Evolutionary conservation across 2,329 filamentous ascomycete genomes (phyloP).

Genomic region (Claviceps purpurea): DNA sequence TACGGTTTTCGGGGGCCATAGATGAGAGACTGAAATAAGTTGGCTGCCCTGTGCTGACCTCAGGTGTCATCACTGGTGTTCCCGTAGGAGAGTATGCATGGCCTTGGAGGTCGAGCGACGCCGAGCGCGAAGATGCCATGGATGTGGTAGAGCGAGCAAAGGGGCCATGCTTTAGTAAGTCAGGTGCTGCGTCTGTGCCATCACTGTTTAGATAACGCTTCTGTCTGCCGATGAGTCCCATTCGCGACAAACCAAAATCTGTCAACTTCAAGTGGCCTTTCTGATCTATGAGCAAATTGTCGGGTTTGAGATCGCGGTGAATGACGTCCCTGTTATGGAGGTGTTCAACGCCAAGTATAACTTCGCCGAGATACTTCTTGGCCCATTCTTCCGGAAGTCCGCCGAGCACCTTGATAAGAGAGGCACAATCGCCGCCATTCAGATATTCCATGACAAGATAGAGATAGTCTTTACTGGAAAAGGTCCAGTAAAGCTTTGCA

Average conservation of each 20-base stretch:
- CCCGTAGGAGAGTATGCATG: constrained; percentile 61
- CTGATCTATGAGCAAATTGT: constrained; percentile 93
- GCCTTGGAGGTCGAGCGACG: constrained; percentile 79
- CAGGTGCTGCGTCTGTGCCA: constrained; percentile 71
- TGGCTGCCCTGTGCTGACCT: constrained; percentile 58
- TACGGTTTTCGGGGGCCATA: constrained; percentile 41
- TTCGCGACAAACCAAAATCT: constrained; percentile 91
- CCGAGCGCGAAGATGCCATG: constrained; percentile 77
- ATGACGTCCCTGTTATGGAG: constrained; percentile 90
- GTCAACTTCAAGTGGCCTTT: constrained; percentile 94
- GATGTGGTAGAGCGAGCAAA: constrained; percentile 70
- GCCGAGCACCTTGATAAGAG: constrained; percentile 85
- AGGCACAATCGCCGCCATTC: constrained; percentile 93
- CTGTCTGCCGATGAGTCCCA: constrained; percentile 93
- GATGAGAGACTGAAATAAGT: constrained; percentile 77
- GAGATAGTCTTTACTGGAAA: constrained; percentile 97
- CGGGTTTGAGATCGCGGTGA: constrained; percentile 90
- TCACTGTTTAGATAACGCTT: constrained; percentile 76
- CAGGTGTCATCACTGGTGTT: constrained; percentile 77
- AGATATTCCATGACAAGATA: constrained; percentile 99
- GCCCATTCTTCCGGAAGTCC: constrained; percentile 94
- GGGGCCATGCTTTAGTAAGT: constrained; percentile 81
- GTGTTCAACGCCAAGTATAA: constrained; percentile 93
- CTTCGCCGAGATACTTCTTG: constrained; percentile 92
- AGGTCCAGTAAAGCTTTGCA: constrained; percentile 98